Conservation (phyloP, 805 yeast genomes). For the Cyberlindnera xylosilytica region DNA sequence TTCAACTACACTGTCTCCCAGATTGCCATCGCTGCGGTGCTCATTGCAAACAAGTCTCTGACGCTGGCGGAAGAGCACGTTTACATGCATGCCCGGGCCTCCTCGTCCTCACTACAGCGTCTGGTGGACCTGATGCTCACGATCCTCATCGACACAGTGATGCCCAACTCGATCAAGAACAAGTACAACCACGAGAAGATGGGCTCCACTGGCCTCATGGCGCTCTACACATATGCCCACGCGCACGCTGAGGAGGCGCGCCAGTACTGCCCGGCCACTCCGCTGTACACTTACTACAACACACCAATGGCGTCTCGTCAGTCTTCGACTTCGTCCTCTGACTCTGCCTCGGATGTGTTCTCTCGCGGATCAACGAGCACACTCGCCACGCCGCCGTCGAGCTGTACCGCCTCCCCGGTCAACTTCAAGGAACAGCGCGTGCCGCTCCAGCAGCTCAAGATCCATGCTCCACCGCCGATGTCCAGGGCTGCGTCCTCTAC, state of each 20-base stretch:
- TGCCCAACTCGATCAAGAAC: constrained; percentile 42
- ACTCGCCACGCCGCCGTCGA: constrained; percentile 19
- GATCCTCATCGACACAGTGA: constrained; percentile 15
- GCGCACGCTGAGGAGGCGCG: constrained; percentile 27
- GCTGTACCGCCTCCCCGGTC: constrained; percentile 20
- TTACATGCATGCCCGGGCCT: constrained; percentile 23
- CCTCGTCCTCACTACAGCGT: constrained; percentile 19
- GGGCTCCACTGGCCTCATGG: constrained; percentile 8
- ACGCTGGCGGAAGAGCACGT: constrained; percentile 27
- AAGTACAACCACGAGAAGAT: constrained; percentile 37
- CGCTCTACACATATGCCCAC: constrained; percentile 22
- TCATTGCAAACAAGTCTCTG: constrained; percentile 43
- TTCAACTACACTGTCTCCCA: constrained; percentile 44
- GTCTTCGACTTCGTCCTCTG: constrained; percentile 12
- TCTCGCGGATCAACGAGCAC: constrained; percentile 20
- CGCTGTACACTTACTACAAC: constrained; percentile 14
- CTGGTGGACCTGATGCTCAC: constrained; percentile 23
- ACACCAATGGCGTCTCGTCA: constrained; percentile 20
- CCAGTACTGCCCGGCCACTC: constrained; percentile 21
- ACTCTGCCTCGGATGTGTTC: constrained; percentile 15
- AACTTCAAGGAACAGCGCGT: constrained; percentile 8
- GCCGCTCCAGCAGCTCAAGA: constrained; percentile 11
- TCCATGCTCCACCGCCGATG: constrained; percentile 8
- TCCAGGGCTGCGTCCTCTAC: background rate
- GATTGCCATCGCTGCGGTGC: constrained; percentile 50